Base-by-base conservation (phyloP, 192 early-diverging fungal genomes). In the Backusella psychrophila region DNA sequence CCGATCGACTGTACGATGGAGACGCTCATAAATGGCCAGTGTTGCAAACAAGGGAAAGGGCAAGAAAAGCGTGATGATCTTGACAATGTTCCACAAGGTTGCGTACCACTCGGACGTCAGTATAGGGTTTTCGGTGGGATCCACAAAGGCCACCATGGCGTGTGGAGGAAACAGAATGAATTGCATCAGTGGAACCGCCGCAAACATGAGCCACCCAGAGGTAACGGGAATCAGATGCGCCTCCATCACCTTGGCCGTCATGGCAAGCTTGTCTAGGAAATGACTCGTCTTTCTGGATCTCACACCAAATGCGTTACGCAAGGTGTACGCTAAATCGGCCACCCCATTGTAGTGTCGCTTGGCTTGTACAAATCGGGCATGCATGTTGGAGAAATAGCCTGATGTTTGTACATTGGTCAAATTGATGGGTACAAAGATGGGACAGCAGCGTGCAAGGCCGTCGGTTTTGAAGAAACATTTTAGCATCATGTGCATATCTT, bases 401-500 rank as follows among this genome's bases (percentile, higher is more conserved):
- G 66, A 44, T 34, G 81, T 88, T 84, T 81, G 80, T 34, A 87
- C 91, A 83, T 81, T 87, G 29, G 81, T 90, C 82, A 89, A 38
- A 83, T 93, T 75, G 87, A 88, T 90, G 11, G 93, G 92, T 5
- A 91, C 91, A 77, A 84, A 93, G 77, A 94, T 91, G n/a, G 89
- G 83, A 69, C 86, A 87, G 69, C 88, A 86, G 70, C 91, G 89
- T 23, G 91, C 88, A 9, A 84, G 72, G 11, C 93, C 93, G 36
- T 84, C 78, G 14, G 93, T 93, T 71, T 87, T 85, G 80, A 93
- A 93, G 80, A 92, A 93, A 77, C 91, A 92, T 81, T 93, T 93
- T 34, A 94, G 81, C 87, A 90, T 91, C 91, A 93, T 94, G 81
- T 94, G 93, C 85, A 94, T 84, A 85, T 94, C 93, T 79, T 94